Evolutionary conservation across 1,139 yeast species (phyloP), one percentile per base, ranked within the genome.

Genomic region (Hyphopichia wangnamkhiaoensis): DNA sequence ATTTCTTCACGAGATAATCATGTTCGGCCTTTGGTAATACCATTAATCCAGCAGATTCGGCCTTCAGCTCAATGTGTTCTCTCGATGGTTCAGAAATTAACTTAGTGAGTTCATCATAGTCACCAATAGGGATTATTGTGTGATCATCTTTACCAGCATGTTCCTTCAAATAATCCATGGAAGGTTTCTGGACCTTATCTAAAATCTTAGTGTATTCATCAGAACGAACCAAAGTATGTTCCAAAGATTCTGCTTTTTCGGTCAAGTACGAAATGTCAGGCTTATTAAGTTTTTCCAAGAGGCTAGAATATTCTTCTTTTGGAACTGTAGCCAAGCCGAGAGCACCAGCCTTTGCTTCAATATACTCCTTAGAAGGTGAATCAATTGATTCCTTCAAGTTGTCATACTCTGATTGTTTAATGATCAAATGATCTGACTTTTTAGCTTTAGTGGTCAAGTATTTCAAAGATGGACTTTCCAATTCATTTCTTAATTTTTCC

Each of bases 31-130:
- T 23, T 19, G 44, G 39, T 14, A 35, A 18, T 17, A 35, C 38
- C 13, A 61, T 58, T 28, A 69, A 49, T 5, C 68, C 70, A 17
- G 58, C 56, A 14, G 57, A 44, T 34, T 54, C 56, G 1, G 74
- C 74, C 37, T 59, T 59, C 17, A 56, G 61, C 34, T 58, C 59
- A 23, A 70, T 49, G 34, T 65, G 68, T 30, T 64, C 69, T 31
- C 61, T 49, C 1, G 68, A 50, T n/a, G 75, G 74, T 5, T 63
- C 45, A 7, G 61, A 46, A 19, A 59, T 54, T 30, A 59, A 49
- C 12, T 58, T 52, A 0, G 59, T 56, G 26, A 68, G 49, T 16
- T 59, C 56, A 4, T 53, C 50, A 34, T 57, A 58, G 19, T 62
- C 63, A 2, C 44, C 49, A 21, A 46, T 47, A 9, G 59, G 42